These are phyloP conservation scores for Mortierella sp. DNA, from an alignment of 371 early-diverging fungal species.

Conservation along the genomic window DNA sequence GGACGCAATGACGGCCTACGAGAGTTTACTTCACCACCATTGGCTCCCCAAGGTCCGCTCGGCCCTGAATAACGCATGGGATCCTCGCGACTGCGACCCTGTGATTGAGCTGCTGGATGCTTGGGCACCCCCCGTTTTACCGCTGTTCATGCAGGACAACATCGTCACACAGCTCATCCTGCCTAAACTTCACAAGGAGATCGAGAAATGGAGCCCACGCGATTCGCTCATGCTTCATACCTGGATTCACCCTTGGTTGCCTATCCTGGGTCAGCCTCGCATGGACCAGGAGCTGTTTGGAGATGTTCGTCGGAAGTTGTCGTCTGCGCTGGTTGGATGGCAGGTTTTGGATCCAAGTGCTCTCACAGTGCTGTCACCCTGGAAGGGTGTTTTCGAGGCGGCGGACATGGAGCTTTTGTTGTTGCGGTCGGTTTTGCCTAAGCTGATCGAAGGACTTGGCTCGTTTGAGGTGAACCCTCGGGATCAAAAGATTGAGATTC, in stretches of 20 bases:
- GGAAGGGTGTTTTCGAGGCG: constrained; percentile 78
- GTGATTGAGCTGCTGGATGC: constrained; percentile 76
- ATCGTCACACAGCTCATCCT: constrained; percentile 82
- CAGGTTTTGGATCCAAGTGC: constrained; percentile 75
- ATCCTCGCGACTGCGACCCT: constrained; percentile 76
- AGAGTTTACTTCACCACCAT: constrained; percentile 79
- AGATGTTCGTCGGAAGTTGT: constrained; percentile 75
- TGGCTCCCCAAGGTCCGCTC: constrained; percentile 87
- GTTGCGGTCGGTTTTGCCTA: constrained; percentile 75
- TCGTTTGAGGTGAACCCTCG: constrained; percentile 84
- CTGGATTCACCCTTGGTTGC: constrained; percentile 92
- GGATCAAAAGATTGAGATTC: constrained; percentile 67
- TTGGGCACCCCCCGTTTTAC: constrained; percentile 79
- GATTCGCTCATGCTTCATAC: constrained; percentile 78
- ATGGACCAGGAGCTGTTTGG: constrained; percentile 69
- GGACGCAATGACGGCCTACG: constrained; percentile 80
- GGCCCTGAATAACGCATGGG: constrained; percentile 85
- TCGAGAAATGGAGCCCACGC: constrained; percentile 81
- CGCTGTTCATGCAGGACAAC: constrained; percentile 80
- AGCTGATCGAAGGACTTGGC: constrained; percentile 72
- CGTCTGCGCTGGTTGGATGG: constrained; percentile 74
- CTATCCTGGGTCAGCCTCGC: constrained; percentile 70
- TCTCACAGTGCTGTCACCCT: constrained; percentile 70
- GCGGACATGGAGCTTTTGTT: constrained; percentile 73
- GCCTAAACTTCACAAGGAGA: constrained; percentile 77